These are phyloP conservation scores for Diplodia scrobiculata DNA, from an alignment of 2,329 filamentous ascomycete species.

Conservation along the genomic window DNA sequence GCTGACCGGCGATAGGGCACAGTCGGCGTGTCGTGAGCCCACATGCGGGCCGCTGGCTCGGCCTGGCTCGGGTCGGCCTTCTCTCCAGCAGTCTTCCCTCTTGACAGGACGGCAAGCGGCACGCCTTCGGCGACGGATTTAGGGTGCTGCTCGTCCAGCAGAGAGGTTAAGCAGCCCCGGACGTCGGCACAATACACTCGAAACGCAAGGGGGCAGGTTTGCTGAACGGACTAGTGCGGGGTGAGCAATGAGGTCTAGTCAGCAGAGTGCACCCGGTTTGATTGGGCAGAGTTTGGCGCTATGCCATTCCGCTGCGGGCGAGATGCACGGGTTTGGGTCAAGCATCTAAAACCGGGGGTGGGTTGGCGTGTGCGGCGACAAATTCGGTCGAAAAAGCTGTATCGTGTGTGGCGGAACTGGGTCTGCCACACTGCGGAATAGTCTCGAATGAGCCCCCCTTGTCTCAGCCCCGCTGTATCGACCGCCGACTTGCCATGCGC, in stretches of 20 bases:
- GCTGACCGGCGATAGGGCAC: neutral
- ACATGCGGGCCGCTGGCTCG: constrained; percentile 13
- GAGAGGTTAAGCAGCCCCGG: neutral
- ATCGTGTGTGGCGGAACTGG: too few relatives aligned
- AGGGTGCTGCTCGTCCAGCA: neutral
- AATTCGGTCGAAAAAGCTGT: too few relatives aligned
- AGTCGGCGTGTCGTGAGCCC: neutral
- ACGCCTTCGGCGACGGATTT: constrained; percentile 8
- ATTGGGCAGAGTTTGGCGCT: too few relatives aligned
- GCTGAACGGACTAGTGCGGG: too few relatives aligned
- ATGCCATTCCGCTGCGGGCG: too few relatives aligned
- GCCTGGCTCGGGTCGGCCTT: constrained; percentile 11
- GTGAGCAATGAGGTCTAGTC: too few relatives aligned
- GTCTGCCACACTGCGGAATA: constrained; percentile 6
- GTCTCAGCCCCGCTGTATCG: constrained; percentile 15
- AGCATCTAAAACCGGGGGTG: too few relatives aligned
- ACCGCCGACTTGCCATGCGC: neutral
- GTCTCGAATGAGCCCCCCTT: constrained; percentile 11
- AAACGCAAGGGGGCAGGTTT: neutral
- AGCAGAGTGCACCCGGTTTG: too few relatives aligned
- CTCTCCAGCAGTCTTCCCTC: constrained; percentile 12
- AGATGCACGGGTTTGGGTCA: too few relatives aligned
- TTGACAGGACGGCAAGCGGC: constrained; percentile 4
- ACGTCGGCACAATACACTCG: neutral
- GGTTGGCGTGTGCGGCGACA: too few relatives aligned